These are phyloP conservation scores for Neurospora tetraspora DNA, from an alignment of 495 filamentous ascomycete genomes.

Conservation along the genomic window DNA sequence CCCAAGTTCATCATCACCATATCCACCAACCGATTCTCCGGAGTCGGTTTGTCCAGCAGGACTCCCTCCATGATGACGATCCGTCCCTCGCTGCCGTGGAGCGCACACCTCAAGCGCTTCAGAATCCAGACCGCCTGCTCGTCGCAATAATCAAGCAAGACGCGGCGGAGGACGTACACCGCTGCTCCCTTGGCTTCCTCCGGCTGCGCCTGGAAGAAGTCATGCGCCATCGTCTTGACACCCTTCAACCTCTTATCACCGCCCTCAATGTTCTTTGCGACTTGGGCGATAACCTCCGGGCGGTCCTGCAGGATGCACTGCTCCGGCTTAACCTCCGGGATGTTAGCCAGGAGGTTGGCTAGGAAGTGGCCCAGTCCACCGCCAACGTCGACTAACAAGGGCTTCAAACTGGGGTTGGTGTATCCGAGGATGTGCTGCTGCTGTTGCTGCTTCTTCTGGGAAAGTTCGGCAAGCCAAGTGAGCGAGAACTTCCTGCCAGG, in stretches of 20 bases:
- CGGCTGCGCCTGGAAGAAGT: constrained; percentile 34
- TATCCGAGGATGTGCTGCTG: not conserved
- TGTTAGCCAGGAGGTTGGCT: constrained; percentile 20
- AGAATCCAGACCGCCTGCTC: constrained; percentile 27
- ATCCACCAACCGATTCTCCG: constrained; percentile 20
- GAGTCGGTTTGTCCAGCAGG: constrained; percentile 10
- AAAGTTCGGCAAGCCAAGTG: not conserved
- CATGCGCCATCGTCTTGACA: constrained; percentile 26
- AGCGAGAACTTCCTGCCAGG: not conserved
- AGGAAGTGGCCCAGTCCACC: constrained; percentile 40
- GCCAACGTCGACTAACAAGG: constrained; percentile 40
- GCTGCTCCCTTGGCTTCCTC: constrained; percentile 34
- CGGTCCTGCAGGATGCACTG: constrained; percentile 39
- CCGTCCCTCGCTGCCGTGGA: constrained; percentile 20
- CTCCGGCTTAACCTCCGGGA: constrained; percentile 17
- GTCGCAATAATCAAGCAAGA: constrained; percentile 45
- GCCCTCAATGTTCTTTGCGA: constrained; percentile 3
- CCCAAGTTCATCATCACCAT: constrained; percentile 23
- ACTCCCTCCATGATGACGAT: constrained; percentile 22
- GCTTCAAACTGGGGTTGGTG: not conserved
- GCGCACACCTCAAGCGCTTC: constrained; percentile 25
- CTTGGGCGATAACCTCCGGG: constrained; percentile 26
- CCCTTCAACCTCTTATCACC: constrained; percentile 11
- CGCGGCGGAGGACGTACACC: constrained; percentile 39
- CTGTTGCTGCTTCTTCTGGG: constrained; percentile 6